Percentiles rank a stretch among this genome's conserved stretches.
These are phyloP conservation scores for Penicillium soppii DNA, from an alignment of 495 filamentous ascomycete genomes.

Conservation along the genomic window DNA sequence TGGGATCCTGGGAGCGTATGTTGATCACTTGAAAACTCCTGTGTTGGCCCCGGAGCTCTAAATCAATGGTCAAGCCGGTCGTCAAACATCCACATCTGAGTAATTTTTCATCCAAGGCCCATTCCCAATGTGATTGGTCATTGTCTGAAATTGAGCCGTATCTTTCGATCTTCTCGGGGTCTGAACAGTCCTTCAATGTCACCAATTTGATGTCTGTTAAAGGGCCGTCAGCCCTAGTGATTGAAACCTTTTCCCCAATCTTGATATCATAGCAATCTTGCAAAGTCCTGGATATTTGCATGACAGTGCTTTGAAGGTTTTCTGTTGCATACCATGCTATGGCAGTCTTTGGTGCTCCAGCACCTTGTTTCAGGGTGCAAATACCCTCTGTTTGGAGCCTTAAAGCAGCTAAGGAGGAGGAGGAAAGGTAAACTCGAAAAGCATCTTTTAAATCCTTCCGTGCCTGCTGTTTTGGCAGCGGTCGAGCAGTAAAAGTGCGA, in stretches of 20 bases:
- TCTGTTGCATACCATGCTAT: constrained; percentile 66
- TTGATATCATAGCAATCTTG: constrained; percentile 64
- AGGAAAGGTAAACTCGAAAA: constrained; percentile 67
- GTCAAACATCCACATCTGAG: constrained; percentile 44
- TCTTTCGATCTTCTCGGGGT: constrained; percentile 32
- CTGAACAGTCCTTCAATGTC: constrained; percentile 50
- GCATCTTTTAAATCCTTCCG: constrained; percentile 55
- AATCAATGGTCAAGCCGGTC: constrained; percentile 45
- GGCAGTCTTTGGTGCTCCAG: constrained; percentile 49
- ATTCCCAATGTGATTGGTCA: constrained; percentile 62
- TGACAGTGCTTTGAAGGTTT: constrained; percentile 60
- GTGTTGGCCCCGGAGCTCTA: constrained; percentile 47
- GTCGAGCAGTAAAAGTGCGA: constrained; percentile 53
- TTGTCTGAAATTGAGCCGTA: constrained; percentile 34
- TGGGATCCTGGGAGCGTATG: constrained; percentile 29
- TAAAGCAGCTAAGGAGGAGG: constrained; percentile 58
- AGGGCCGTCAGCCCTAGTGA: constrained; percentile 43
- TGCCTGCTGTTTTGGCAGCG: constrained; percentile 46
- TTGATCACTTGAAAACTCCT: constrained; percentile 42
- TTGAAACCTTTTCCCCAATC: constrained; percentile 58
- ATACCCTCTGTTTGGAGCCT: constrained; percentile 60
- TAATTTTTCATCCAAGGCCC: constrained; percentile 58
- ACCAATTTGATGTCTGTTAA: constrained; percentile 45
- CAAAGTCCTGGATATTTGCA: constrained; percentile 65
- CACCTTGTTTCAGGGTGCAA: constrained; percentile 50